Evolutionary conservation across 306 rosid species (phyloP), one percentile per base, ranked within the genome.

Genomic region (Quillaja saponaria): DNA sequence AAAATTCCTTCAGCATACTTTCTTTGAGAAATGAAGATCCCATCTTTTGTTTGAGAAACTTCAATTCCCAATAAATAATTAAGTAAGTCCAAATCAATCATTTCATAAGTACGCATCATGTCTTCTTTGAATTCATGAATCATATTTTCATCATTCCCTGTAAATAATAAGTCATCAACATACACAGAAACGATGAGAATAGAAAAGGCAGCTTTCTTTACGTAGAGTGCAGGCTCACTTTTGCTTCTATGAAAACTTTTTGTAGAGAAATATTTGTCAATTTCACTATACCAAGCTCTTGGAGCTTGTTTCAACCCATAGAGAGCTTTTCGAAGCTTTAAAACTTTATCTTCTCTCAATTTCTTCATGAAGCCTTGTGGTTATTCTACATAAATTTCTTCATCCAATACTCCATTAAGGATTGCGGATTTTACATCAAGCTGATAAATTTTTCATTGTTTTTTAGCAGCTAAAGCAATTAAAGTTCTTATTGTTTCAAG

Each of bases 161-260:
- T 31, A 10, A 21, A 61, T 35, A 61, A 13, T 8, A 61, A 13
- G 12, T 61, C 66, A 61, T 61, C 66, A n/a, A 61, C 53, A 44
- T 45, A 44, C 4, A 61, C 4, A 39, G 25, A 20, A 5, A 61
- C 53, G 25, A 45, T 61, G 13, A 61, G 13, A 9, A 45, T 25
- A 13, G 44, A 42, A 28, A n/a, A 21, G 6, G 10, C 39, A 14
- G 21, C 34, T 8, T 13, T 14, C 21, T 21, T 44, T 8, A 61
- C 25, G 25, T 34, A 55, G 14, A 55, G 34, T 15, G 25, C 7
- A 5, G 34, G 45, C 8, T 55, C 61, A 34, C 4, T 7, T 7
- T 5, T 7, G 11, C 49, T 28, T 28, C 17, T 18, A 17, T 39
- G 10, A 18, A 58, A 40, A 10, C 64, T 18, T 58, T 58, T 48